A percentile compares a stretch with the other conserved stretches of the same genome.
phyloP scores from a whole-genome alignment of 345 rosid genomes.

The Sonneratia alba region DNA sequence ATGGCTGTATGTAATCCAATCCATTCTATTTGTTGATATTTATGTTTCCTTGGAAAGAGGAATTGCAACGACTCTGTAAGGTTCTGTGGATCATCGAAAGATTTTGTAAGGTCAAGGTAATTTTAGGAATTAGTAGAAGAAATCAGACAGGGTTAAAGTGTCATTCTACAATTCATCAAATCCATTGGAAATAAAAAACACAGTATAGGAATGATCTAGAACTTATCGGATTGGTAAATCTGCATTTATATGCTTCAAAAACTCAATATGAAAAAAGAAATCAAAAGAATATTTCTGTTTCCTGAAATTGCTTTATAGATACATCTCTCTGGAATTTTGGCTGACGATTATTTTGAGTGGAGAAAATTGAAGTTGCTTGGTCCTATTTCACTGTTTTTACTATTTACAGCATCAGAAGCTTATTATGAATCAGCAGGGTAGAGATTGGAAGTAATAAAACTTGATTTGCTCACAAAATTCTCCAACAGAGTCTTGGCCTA shows the following conservation, averaged over 20 bases:
- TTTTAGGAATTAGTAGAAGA: background rate
- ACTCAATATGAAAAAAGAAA: no score
- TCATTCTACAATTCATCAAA: no score
- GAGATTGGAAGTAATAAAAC: background rate
- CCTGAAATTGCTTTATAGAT: no score
- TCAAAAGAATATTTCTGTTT: no score
- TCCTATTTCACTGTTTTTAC: no score
- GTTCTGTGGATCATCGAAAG: background rate
- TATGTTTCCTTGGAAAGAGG: background rate
- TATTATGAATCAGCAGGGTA: background rate
- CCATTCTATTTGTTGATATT: background rate
- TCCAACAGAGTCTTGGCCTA: background rate
- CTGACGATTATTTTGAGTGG: no score
- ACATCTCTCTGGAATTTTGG: no score
- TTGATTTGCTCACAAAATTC: background rate
- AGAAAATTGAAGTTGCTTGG: no score
- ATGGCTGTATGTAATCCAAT: slow-evolving; percentile 31
- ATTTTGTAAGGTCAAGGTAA: background rate
- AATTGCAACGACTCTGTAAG: background rate
- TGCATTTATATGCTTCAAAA: no score
- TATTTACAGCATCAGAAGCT: background rate
- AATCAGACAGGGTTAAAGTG: background rate
- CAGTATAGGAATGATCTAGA: no score
- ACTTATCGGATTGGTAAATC: no score
- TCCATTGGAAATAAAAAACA: no score